Evolutionary conservation across 495 filamentous ascomycete species (phyloP).

Genomic region (Chaetomidium leptoderma): DNA sequence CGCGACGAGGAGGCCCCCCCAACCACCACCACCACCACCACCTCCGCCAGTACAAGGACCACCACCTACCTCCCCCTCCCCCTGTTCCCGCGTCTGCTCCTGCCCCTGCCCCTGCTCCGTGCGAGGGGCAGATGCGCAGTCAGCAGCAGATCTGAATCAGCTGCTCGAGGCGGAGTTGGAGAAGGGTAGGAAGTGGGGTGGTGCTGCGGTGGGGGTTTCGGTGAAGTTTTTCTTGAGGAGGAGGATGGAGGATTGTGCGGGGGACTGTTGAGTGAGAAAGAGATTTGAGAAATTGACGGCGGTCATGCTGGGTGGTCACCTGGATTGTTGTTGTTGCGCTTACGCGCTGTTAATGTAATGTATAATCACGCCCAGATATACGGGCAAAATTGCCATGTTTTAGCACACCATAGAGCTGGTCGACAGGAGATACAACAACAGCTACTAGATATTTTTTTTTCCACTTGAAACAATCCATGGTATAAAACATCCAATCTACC

Average conservation of each 20-base stretch:
- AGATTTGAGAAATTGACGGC: neutral
- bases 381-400: no score
- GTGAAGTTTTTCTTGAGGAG: conserved; percentile 33
- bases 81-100: neutral
- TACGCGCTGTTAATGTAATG: neutral
- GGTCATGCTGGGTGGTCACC: neutral
- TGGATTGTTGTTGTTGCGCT: no score
- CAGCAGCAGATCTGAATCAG: neutral
- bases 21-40: neutral
- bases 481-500: neutral
- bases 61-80: neutral
- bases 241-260: conserved; percentile 30
- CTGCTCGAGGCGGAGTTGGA: neutral
- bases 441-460: no score
- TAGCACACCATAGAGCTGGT: no score
- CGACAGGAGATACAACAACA: no score
- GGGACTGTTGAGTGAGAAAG: neutral
- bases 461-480: neutral
- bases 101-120: neutral
- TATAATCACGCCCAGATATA: no score
- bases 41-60: neutral
- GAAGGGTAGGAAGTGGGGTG: neutral
- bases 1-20: neutral
- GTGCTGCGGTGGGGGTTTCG: neutral
- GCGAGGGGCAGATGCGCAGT: neutral